phyloP scores from a whole-genome alignment of 257 asterid genomes.

The Solanum verrucosum region DNA sequence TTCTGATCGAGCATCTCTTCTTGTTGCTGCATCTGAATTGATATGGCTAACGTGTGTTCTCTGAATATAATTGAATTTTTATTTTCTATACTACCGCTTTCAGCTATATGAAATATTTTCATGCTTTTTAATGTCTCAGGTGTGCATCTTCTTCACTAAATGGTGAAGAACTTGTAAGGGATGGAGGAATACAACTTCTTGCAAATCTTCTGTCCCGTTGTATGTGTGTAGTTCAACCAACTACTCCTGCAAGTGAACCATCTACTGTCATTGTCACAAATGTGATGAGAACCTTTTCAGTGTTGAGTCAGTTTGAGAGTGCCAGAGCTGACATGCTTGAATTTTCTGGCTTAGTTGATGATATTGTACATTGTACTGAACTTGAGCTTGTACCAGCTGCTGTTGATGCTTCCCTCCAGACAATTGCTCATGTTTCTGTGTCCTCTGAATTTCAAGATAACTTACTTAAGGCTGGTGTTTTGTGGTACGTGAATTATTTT shows the following conservation, averaged over 20 bases:
- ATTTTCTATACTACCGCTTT: neutral
- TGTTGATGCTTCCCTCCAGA: conserved; percentile 85
- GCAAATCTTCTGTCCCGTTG: conserved; percentile 90
- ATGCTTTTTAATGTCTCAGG: conserved; percentile 24
- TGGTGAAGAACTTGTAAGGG: conserved; percentile 99
- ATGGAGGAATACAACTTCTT: conserved; percentile 89
- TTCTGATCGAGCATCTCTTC: conserved; percentile 83
- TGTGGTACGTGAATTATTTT: conserved; percentile 48
- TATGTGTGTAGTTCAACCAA: conserved; percentile 90
- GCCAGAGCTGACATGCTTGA: conserved; percentile 82
- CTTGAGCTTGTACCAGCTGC: conserved; percentile 85
- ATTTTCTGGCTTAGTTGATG: conserved; percentile 76
- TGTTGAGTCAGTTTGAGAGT: conserved; percentile 86
- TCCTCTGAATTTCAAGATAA: conserved; percentile 75
- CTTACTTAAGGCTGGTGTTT: conserved; percentile 78
- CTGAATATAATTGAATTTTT: neutral
- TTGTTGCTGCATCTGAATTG: conserved; percentile 91
- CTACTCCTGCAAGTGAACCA: conserved; percentile 79
- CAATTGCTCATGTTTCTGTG: conserved; percentile 73
- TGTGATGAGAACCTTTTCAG: conserved; percentile 78
- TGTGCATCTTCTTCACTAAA: conserved; percentile 89
- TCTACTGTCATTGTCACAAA: conserved; percentile 71
- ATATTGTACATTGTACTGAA: conserved; percentile 85
- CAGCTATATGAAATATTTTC: neutral
- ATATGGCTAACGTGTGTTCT: conserved; percentile 87